Evolutionary conservation across 2,329 filamentous ascomycete species (phyloP), one percentile per base, ranked within the genome.

Genomic region (Ascochyta rabiei): DNA sequence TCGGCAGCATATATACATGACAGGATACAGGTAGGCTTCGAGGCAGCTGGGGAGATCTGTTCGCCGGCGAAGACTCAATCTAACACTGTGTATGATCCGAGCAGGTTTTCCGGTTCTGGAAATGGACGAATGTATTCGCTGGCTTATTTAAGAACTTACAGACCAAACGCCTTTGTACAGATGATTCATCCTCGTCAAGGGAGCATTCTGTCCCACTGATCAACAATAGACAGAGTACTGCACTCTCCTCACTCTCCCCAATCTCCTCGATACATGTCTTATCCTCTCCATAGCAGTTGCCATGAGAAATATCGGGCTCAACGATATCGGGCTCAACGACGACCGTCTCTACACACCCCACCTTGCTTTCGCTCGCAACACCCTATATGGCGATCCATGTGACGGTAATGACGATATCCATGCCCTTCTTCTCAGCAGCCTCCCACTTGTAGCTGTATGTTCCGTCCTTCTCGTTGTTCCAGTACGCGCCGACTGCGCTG

Each of bases 391-490:
- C 86, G 63, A 95, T 86, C 90, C 90, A 95, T 73, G 93, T 90
- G 66, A 82, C 73, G 48, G 71, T 76, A 26, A 82, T 75, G 35
- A 82, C 80, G 54, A 82, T 77, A 60, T 82, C 80, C 77, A 82
- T 80, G 48, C 80, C 80, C 72, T 78, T 81, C 52, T 71, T 76
- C 66, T 81, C 79, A 0, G 75, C 80, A 13, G 77, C 79, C 67
- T 92, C 89, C 74, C 87, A 93, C 81, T 95, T 95, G 81, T 89
- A 92, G 67, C 86, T 91, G 89, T 89, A 95, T 84, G 93, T 93
- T 65, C 90, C 90, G 71, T 95, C 90, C 77, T 89, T 91, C 80
- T 92, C 90, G 79, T 92, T 90, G 76, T 95, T 91, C 90, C 90
- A 95, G 82, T 89, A 95, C 30, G 90, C 91, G 43, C 90, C 90